Conservation (phyloP, 768 basidiomycete genomes). For the Pleurotus cornucopiae region DNA sequence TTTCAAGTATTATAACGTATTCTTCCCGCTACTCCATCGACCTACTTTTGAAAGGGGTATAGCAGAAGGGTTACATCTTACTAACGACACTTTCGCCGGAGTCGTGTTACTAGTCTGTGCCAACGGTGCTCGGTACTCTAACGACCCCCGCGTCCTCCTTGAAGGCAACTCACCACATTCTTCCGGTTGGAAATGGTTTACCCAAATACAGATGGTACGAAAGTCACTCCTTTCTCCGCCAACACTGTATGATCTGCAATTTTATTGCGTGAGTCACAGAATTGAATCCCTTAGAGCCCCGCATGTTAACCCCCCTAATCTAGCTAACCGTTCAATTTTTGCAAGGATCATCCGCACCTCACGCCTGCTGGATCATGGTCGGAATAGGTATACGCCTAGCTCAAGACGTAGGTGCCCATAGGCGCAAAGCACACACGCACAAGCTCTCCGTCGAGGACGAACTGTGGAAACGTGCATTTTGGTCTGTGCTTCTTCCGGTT, state of each 20-base stretch:
- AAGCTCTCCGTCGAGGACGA: constrained; percentile 56
- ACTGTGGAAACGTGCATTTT: constrained; percentile 70
- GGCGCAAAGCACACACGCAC: constrained; percentile 27
- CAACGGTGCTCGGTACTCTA: constrained; percentile 31
- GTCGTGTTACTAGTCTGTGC: constrained; percentile 43
- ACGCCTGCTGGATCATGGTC: constrained; percentile 58
- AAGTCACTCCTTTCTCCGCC: constrained; percentile 56
- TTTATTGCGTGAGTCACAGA: constrained; percentile 44
- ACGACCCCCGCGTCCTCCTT: constrained; percentile 58
- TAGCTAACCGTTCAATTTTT: constrained; percentile 48
- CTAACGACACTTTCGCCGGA: constrained; percentile 40
- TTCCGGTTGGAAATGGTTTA: constrained; percentile 64
- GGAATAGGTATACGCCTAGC: constrained; percentile 68
- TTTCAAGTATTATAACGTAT: constrained; percentile 52
- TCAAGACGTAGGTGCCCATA: constrained; percentile 75
- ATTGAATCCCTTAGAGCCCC: not conserved
- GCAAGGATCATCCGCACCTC: constrained; percentile 43
- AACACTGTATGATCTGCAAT: constrained; percentile 70
- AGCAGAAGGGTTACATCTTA: constrained; percentile 42
- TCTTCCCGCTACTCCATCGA: constrained; percentile 68
- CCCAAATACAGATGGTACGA: constrained; percentile 60
- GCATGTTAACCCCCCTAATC: not conserved
- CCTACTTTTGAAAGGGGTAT: constrained; percentile 60
- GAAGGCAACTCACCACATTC: constrained; percentile 35
- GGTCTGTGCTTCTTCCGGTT: constrained; percentile 26